These are phyloP conservation scores for Penicillium silybi DNA, from an alignment of 495 filamentous ascomycete genomes.

Conservation along the genomic window DNA sequence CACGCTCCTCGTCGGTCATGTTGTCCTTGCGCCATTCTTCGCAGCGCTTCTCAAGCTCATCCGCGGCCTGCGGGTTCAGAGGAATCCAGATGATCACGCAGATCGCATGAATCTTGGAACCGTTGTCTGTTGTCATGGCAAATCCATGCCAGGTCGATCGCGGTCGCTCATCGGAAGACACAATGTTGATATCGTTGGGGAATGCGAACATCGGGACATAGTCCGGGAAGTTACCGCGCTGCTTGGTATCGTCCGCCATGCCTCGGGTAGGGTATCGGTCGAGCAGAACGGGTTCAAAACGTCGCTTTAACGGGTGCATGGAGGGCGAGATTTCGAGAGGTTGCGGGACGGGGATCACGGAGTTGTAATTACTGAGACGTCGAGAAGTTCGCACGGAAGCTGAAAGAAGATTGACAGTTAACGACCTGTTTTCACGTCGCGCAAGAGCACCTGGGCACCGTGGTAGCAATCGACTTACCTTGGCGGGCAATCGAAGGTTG, in stretches of 20 bases:
- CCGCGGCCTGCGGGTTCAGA: conserved; percentile 73
- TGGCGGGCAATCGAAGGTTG: conserved; percentile 75
- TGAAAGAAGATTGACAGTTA: conserved; percentile 26
- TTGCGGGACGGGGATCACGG: conserved; percentile 90
- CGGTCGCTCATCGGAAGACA: conserved; percentile 90
- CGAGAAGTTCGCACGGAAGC: conserved; percentile 87
- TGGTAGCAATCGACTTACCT: conserved; percentile 50
- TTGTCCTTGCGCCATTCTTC: conserved; percentile 92
- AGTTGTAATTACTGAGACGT: conserved; percentile 95
- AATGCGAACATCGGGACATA: conserved; percentile 99
- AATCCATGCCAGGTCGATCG: conserved; percentile 98
- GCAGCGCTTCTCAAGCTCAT: conserved; percentile 84
- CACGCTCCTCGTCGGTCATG: conserved; percentile 94
- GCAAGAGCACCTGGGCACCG: not conserved
- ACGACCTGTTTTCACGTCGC: not conserved
- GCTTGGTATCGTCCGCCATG: conserved; percentile 74
- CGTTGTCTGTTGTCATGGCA: conserved; percentile 92
- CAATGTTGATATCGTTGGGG: conserved; percentile 94
- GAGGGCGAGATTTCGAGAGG: conserved; percentile 84
- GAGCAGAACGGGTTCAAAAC: conserved; percentile 89
- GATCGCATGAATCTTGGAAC: conserved; percentile 86
- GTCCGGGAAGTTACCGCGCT: conserved; percentile 87
- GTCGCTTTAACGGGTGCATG: conserved; percentile 91
- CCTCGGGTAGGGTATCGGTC: conserved; percentile 87
- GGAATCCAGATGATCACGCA: conserved; percentile 92